phyloP scores from a whole-genome alignment of 2,329 filamentous ascomycete species.

The Cyclaneusma minus region DNA sequence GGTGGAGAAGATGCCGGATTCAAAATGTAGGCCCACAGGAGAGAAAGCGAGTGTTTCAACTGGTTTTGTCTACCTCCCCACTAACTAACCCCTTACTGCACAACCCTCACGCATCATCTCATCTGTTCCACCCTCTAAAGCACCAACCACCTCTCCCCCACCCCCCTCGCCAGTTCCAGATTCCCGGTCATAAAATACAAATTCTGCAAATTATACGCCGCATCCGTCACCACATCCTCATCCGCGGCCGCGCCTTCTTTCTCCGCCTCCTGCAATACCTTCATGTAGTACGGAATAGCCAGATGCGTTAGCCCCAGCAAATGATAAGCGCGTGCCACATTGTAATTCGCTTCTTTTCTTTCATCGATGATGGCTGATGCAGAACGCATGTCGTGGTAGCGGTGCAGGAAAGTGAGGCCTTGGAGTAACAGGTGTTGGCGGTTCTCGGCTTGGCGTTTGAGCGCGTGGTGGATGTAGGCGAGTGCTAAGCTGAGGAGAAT shows the following conservation, averaged over 20 bases:
- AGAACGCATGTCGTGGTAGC: constrained; percentile 50
- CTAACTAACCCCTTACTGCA: too few species aligned
- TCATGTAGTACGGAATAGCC: constrained; percentile 54
- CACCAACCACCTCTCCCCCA: constrained; percentile 49
- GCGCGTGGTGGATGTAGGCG: constrained; percentile 73
- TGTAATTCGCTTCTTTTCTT: constrained; percentile 67
- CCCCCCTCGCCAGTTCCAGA: constrained; percentile 36
- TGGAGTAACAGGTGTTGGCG: constrained; percentile 78
- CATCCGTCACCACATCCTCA: constrained; percentile 51
- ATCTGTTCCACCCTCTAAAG: too few species aligned
- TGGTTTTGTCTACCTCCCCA: too few species aligned
- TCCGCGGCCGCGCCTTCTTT: constrained; percentile 4
- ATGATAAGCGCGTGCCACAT: constrained; percentile 63
- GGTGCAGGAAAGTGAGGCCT: constrained; percentile 64
- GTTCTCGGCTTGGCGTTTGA: constrained; percentile 84
- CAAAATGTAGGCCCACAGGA: too few species aligned
- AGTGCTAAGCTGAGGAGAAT: constrained; percentile 71
- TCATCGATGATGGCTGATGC: constrained; percentile 22
- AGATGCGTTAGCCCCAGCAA: constrained; percentile 57
- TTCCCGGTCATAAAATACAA: constrained; percentile 53
- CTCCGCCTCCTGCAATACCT: constrained; percentile 25
- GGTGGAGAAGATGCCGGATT: too few species aligned
- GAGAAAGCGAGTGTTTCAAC: too few species aligned
- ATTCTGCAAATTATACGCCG: constrained; percentile 58
- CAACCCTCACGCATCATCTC: too few species aligned